Conservation (phyloP, 805 yeast genomes). For the Starmera quercuum region DNA sequence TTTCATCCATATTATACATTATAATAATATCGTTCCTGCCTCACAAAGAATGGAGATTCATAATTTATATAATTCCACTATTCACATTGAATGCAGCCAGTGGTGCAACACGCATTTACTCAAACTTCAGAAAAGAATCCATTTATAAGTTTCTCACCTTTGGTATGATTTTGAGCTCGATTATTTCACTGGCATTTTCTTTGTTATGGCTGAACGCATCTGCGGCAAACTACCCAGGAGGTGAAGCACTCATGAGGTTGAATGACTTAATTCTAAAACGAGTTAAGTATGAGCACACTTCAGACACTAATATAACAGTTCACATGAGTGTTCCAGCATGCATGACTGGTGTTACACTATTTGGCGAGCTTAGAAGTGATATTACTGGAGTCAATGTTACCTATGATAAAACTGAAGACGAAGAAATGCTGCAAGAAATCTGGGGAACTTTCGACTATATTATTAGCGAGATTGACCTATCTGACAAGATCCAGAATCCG, state of each 20-base stretch:
- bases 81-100: slow-evolving; percentile 57
- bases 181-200: slow-evolving; percentile 34
- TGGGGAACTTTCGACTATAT: slow-evolving; percentile 47
- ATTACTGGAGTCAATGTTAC: slow-evolving; percentile 20
- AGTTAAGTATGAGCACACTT: slow-evolving; percentile 4
- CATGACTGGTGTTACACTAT: slow-evolving; percentile 80
- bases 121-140: slow-evolving; percentile 10
- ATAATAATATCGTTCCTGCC: slow-evolving; percentile 68
- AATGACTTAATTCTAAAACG: slow-evolving; percentile 32
- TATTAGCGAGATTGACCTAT: slow-evolving; percentile 30
- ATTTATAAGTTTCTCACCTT: slow-evolving; percentile 9
- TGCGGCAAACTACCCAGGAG: slow-evolving; percentile 83
- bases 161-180: slow-evolving; percentile 17
- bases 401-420: slow-evolving; percentile 75
- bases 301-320: slow-evolving; percentile 29
- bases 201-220: slow-evolving; percentile 53
- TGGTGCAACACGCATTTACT: slow-evolving; percentile 36
- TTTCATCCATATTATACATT: slow-evolving; percentile 50
- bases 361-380: slow-evolving; percentile 49
- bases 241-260: slow-evolving; percentile 53
- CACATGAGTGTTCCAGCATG: slow-evolving; percentile 78
- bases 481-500: slow-evolving; percentile 1
- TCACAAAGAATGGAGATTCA: slow-evolving; percentile 93
- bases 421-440: slow-evolving; percentile 23
- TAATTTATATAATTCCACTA: slow-evolving; percentile 67